phyloP scores from a whole-genome alignment of 495 filamentous ascomycete species.

The Annulohypoxylon maeteangense region DNA sequence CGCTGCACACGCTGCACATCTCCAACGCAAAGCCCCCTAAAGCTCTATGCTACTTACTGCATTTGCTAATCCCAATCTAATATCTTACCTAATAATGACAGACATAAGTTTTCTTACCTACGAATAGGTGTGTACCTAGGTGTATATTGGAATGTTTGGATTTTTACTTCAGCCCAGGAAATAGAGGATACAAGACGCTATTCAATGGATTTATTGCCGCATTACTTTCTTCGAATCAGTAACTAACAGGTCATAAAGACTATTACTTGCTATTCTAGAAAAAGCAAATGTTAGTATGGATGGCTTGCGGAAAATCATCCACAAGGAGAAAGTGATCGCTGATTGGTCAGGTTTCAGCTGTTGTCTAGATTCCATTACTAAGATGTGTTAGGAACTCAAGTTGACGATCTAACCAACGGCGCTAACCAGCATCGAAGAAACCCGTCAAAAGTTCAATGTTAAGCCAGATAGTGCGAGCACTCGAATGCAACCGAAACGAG shows the following conservation, averaged over 20 bases:
- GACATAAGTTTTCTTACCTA: background rate
- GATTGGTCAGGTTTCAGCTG: conserved; percentile 31
- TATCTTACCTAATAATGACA: background rate
- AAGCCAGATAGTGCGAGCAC: background rate
- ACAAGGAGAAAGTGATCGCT: conserved; percentile 1
- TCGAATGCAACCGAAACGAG: conserved; percentile 1
- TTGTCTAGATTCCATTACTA: conserved; percentile 6
- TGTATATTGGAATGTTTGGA: no score
- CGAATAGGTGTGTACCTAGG: no score
- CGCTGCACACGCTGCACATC: background rate
- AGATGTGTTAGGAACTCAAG: conserved; percentile 4
- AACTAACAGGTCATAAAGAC: conserved; percentile 5
- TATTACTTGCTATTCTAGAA: conserved; percentile 20
- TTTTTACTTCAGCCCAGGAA: no score
- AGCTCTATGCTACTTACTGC: background rate
- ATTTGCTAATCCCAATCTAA: background rate
- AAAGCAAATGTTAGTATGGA: conserved; percentile 11
- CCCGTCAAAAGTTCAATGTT: background rate
- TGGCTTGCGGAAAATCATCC: background rate
- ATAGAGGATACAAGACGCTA: background rate
- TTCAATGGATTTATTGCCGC: background rate
- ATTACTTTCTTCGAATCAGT: conserved; percentile 1
- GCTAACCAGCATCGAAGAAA: conserved; percentile 10
- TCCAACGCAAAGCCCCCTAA: background rate
- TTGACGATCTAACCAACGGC: conserved; percentile 3